These are phyloP conservation scores for Macrolepiota fuliginosa DNA, from an alignment of 768 basidiomycete species.

Conservation along the genomic window DNA sequence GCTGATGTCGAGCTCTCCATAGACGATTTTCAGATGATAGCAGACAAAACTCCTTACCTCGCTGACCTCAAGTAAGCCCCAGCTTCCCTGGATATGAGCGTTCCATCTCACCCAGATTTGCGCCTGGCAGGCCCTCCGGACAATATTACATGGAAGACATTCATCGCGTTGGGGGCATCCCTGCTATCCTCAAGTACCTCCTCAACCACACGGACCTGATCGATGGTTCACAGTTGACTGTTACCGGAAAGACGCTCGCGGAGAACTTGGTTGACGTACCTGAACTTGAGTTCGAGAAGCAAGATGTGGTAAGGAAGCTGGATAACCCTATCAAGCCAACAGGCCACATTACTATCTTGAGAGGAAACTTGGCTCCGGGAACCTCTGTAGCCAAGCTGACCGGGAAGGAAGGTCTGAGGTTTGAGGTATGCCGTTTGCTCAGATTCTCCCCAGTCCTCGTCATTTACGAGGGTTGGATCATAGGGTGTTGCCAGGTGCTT, in stretches of 20 bases:
- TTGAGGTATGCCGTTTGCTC: conserved; percentile 52
- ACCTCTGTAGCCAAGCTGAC: conserved; percentile 92
- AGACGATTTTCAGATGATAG: conserved; percentile 83
- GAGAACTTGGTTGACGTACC: conserved; percentile 80
- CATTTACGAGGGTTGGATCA: conserved; percentile 3
- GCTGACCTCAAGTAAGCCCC: conserved; percentile 62
- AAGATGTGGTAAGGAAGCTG: conserved; percentile 73
- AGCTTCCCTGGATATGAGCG: neutral
- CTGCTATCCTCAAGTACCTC: conserved; percentile 81
- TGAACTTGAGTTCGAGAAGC: conserved; percentile 67
- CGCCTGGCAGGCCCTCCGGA: conserved; percentile 64
- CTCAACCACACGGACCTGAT: conserved; percentile 75
- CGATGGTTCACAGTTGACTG: conserved; percentile 81
- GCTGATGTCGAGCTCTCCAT: conserved; percentile 70
- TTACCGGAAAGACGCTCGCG: conserved; percentile 88
- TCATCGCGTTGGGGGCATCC: conserved; percentile 82
- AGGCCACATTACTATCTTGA: conserved; percentile 84
- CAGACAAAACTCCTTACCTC: conserved; percentile 78
- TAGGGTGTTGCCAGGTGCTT: conserved; percentile 79
- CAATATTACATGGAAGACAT: conserved; percentile 91
- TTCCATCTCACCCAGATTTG: neutral
- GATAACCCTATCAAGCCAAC: conserved; percentile 82
- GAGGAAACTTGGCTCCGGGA: conserved; percentile 86
- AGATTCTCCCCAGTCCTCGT: neutral
- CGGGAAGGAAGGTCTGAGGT: conserved; percentile 84